These are phyloP conservation scores for Biscutella auriculata DNA, from an alignment of 441 rosid genomes.

Conservation along the genomic window DNA sequence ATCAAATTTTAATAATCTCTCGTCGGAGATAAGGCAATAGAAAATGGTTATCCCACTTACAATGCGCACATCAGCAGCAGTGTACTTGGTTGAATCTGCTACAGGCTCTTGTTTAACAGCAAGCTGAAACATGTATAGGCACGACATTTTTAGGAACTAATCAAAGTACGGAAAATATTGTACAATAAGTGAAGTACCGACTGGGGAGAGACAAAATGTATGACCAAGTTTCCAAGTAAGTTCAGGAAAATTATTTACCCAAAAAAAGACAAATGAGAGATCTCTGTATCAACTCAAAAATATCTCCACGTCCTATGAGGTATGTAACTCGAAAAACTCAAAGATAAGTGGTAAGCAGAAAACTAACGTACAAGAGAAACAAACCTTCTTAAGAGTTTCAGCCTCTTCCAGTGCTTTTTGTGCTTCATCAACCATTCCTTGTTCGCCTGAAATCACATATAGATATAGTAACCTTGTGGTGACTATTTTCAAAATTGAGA, in stretches of 20 bases:
- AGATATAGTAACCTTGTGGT: not conserved
- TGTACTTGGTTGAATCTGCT: conserved; percentile 76
- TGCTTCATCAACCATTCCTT: conserved; percentile 98
- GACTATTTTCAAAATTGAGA: not conserved
- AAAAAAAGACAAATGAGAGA: not conserved
- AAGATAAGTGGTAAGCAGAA: not conserved
- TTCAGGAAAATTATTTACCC: not conserved
- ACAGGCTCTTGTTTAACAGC: conserved; percentile 75
- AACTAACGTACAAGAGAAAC: not conserved
- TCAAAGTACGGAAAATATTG: not conserved
- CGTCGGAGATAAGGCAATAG: not conserved
- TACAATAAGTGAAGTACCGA: not conserved
- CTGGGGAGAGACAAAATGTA: not conserved
- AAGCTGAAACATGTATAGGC: conserved; percentile 40
- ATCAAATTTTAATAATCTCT: not conserved
- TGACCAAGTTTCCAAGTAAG: not conserved
- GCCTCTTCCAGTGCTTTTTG: conserved; percentile 97
- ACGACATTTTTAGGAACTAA: not conserved
- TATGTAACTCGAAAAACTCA: not conserved
- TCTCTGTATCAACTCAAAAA: no score
- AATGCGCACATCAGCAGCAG: conserved; percentile 98
- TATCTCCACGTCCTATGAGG: not conserved
- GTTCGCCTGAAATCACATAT: conserved; percentile 52
- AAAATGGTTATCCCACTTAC: conserved; percentile 37
- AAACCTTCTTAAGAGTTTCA: conserved; percentile 96